Evolutionary conservation across 345 rosid genomes (phyloP).

Genomic region (Linum usitatissimum): DNA sequence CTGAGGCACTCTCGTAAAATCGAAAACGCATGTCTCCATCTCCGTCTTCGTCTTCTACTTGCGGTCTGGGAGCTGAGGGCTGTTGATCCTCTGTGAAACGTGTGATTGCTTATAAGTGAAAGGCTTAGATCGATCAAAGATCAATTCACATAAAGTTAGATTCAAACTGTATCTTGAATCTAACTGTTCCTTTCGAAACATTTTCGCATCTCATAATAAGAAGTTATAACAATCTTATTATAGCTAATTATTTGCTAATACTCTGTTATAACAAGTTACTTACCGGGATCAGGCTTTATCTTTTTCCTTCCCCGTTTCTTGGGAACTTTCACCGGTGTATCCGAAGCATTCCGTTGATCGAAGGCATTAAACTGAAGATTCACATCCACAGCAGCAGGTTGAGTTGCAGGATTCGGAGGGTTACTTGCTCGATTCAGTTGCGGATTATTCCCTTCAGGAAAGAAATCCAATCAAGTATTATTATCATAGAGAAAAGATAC

Average conservation of each 20-base stretch:
- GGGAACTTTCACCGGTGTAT: neutral
- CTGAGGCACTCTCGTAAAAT: constrained; percentile 72
- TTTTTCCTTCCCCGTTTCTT: constrained; percentile 47
- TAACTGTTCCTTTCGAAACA: too few species aligned
- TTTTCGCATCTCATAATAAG: too few species aligned
- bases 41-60: constrained; percentile 29
- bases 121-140: constrained; percentile 3
- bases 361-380: constrained; percentile 12
- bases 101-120: too few species aligned
- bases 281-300: constrained; percentile 57
- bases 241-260: too few species aligned
- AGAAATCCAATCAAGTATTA: constrained; percentile 33
- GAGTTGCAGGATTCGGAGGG: constrained; percentile 14
- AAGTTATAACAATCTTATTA: too few species aligned
- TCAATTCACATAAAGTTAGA: too few species aligned
- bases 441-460: constrained; percentile 20
- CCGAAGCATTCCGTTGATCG: constrained; percentile 6
- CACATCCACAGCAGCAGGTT: constrained; percentile 14
- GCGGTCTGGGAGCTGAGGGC: constrained; percentile 24
- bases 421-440: constrained; percentile 22
- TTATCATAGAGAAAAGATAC: constrained; percentile 19
- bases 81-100: constrained; percentile 29
- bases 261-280: constrained; percentile 10
- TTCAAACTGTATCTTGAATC: too few species aligned
- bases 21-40: constrained; percentile 41